phyloP scores from a whole-genome alignment of 805 yeast species.

The Sugiyamaella floridensis region DNA sequence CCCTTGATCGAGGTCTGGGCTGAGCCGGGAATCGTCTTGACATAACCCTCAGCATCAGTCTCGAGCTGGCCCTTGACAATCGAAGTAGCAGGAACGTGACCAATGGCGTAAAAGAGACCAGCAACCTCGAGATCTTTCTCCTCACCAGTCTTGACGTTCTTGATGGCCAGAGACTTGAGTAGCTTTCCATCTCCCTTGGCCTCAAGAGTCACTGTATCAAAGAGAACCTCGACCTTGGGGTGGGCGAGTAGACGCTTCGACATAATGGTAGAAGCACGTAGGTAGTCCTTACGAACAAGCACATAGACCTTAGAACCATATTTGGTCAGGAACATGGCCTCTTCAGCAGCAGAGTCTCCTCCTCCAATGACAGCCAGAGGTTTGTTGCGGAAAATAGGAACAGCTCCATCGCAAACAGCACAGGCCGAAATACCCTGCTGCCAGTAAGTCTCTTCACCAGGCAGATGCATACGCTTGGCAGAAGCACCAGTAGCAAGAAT shows the following conservation, averaged over 20 bases:
- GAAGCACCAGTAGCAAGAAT: slow-evolving; percentile 97
- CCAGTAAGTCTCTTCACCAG: slow-evolving; percentile 98
- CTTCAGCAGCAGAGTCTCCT: slow-evolving; percentile 99
- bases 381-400: slow-evolving; percentile 95
- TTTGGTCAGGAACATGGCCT: slow-evolving; percentile 92
- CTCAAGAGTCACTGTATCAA: slow-evolving; percentile 76
- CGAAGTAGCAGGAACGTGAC: slow-evolving; percentile 91
- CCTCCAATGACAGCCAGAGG: slow-evolving; percentile 98
- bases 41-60: slow-evolving; percentile 82
- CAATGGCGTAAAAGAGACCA: slow-evolving; percentile 96
- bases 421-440: slow-evolving; percentile 99
- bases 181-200: slow-evolving; percentile 93
- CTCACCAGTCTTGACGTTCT: slow-evolving; percentile 68
- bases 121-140: slow-evolving; percentile 64
- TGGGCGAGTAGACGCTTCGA: slow-evolving; percentile 81
- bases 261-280: slow-evolving; percentile 96
- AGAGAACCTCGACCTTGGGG: slow-evolving; percentile 85
- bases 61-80: slow-evolving; percentile 73
- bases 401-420: slow-evolving; percentile 99
- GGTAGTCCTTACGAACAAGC: slow-evolving; percentile 86
- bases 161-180: slow-evolving; percentile 54
- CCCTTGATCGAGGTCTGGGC: slow-evolving; percentile 81
- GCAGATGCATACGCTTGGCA: slow-evolving; percentile 86
- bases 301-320: slow-evolving; percentile 94
- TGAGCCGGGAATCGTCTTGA: slow-evolving; percentile 84